phyloP scores from a whole-genome alignment of 306 rosid species.

The Gleditsia sinensis region DNA sequence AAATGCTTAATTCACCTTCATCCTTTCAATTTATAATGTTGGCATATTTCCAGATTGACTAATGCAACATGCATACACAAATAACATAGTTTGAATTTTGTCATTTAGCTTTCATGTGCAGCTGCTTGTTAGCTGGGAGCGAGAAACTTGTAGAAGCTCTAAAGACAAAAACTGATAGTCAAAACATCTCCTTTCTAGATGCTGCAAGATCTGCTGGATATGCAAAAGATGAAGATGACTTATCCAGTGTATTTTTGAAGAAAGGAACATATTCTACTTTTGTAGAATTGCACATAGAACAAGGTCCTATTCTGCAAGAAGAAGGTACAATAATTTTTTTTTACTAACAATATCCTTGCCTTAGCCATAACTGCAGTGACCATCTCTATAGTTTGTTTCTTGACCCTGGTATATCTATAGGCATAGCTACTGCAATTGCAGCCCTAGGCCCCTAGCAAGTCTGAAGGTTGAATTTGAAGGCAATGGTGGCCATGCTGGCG shows the following conservation, averaged over 20 bases:
- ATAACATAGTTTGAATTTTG: slow-evolving; percentile 20
- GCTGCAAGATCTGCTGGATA: slow-evolving; percentile 89
- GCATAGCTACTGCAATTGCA: slow-evolving; percentile 92
- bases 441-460: slow-evolving; percentile 98
- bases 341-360: neutral
- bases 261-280: slow-evolving; percentile 90
- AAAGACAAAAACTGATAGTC: slow-evolving; percentile 65
- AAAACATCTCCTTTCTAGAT: slow-evolving; percentile 76
- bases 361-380: slow-evolving; percentile 13
- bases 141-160: slow-evolving; percentile 66
- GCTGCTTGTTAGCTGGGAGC: slow-evolving; percentile 86
- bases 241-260: slow-evolving; percentile 67
- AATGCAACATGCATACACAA: neutral
- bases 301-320: slow-evolving; percentile 89
- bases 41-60: neutral
- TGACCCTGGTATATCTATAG: slow-evolving; percentile 69
- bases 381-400: slow-evolving; percentile 20
- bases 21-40: neutral
- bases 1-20: neutral
- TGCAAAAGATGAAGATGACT: slow-evolving; percentile 55
- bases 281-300: slow-evolving; percentile 92
- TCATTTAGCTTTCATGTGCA: slow-evolving; percentile 45
- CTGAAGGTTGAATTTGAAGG: slow-evolving; percentile 90
- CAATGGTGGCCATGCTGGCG: slow-evolving; percentile 95
- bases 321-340: slow-evolving; percentile 67